Evolutionary conservation across 306 rosid species (phyloP), one percentile per base, ranked within the genome.

Genomic region (Fagus sylvatica): DNA sequence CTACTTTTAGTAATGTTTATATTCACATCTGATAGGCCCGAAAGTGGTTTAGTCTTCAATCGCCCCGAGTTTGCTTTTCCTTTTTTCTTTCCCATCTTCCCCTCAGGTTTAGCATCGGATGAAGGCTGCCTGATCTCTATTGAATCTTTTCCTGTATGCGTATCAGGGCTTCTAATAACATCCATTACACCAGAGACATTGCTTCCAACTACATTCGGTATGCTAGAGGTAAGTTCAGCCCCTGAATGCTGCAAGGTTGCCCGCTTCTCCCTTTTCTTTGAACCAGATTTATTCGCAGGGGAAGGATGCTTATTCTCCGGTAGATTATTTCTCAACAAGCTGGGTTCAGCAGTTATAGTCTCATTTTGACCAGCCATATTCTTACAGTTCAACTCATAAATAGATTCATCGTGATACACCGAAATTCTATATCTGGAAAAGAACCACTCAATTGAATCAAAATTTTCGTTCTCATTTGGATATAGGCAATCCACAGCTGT

Each of bases 391-490:
- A 32, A 43, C 67, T 84, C 82, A 73, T 74, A 76, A 33, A 78
- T 48, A 67, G 88, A 78, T 80, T 87, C 98, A 4, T 94, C 97
- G 49, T 69, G 87, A 81, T 56, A 91, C 60, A 74, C 51, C 6
- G 91, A 84, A 76, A 89, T 76, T 85, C 98, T 87, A 78, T 82
- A 88, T 84, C 84, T 85, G 41, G 91, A 86, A 71, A 94, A 78
- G 84, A 92, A 89, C 93, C 85, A 90, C 80, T 87, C 93, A 81
- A 88, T 87, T 43, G 85, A 74, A 76, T 83, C 87, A 74, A 87
- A 89, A 66, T 75, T 76, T 73, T 84, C 74, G 46, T 82, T 75
- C 79, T 83, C 80, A 2, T 53, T 48, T 0, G 87, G 84, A 81
- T 86, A 82, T 77, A 76, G 83, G 77, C 94, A 88, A 71, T 87